Conservation (phyloP, 257 asterid species). For the Voacanga thouarsii region DNA sequence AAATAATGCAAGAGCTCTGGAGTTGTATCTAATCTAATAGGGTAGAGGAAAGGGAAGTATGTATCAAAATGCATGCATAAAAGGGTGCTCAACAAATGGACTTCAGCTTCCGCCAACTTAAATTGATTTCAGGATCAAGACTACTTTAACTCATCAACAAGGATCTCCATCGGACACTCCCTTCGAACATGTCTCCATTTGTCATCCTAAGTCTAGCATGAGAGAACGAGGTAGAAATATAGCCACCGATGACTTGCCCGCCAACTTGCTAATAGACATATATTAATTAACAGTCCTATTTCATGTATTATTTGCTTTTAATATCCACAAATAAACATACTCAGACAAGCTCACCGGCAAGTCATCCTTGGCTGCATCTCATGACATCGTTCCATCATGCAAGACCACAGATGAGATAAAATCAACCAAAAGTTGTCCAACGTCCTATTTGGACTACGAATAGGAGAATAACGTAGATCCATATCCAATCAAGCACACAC, state of each 20-base stretch:
- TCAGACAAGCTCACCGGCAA: slow-evolving; percentile 53
- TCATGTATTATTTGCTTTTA: background rate
- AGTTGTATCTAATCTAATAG: no score
- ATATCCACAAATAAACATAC: background rate
- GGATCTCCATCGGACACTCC: no score
- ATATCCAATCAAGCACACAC: slow-evolving; percentile 9
- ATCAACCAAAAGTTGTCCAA: background rate
- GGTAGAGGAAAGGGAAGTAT: no score
- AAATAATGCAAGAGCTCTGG: background rate
- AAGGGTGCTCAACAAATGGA: no score
- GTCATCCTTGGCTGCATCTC: slow-evolving; percentile 94
- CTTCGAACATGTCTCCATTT: background rate
- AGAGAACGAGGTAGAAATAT: slow-evolving; percentile 43
- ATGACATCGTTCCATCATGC: slow-evolving; percentile 59
- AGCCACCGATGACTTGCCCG: slow-evolving; percentile 72
- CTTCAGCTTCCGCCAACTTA: background rate
- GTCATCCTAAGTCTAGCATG: slow-evolving; percentile 68
- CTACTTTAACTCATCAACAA: background rate
- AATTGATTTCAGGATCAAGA: background rate
- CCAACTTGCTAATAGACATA: background rate
- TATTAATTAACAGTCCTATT: background rate
- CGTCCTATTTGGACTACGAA: background rate
- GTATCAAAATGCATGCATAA: no score
- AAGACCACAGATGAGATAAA: slow-evolving; percentile 49
- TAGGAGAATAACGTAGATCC: background rate